Evolutionary conservation across 2,329 filamentous ascomycete species (phyloP).

Genomic region (Zasmidium angulare): DNA sequence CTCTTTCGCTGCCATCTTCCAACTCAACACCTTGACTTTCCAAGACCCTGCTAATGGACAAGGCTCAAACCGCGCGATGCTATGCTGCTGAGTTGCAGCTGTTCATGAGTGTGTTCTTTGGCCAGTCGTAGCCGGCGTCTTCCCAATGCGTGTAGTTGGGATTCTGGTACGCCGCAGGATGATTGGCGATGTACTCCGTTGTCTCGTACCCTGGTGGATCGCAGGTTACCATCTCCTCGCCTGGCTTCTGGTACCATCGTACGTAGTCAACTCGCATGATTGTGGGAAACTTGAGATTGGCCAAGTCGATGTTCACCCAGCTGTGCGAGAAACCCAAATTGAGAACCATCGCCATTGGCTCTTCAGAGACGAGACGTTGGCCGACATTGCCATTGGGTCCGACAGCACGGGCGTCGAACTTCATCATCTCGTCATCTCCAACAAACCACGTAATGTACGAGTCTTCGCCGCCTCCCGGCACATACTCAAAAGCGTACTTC

Average conservation of each 20-base stretch:
- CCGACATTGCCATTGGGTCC: slow-evolving; percentile 56
- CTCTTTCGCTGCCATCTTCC: neutral
- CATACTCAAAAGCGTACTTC: slow-evolving; percentile 57
- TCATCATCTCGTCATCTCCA: slow-evolving; percentile 52
- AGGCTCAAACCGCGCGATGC: neutral
- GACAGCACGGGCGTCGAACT: slow-evolving; percentile 53
- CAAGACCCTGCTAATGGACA: slow-evolving; percentile 1
- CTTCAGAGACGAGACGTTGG: slow-evolving; percentile 50
- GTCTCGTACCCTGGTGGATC: slow-evolving; percentile 56
- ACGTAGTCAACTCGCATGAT: slow-evolving; percentile 58
- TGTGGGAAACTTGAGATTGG: slow-evolving; percentile 49
- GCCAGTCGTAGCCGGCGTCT: slow-evolving; percentile 40
- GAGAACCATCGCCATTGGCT: slow-evolving; percentile 56
- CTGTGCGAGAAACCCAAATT: slow-evolving; percentile 54
- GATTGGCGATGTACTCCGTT: slow-evolving; percentile 51
- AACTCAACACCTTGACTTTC: slow-evolving; percentile 3
- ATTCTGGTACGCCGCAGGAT: slow-evolving; percentile 50
- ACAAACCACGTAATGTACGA: slow-evolving; percentile 55
- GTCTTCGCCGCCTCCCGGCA: slow-evolving; percentile 47
- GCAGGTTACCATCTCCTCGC: slow-evolving; percentile 51
- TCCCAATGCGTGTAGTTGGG: slow-evolving; percentile 51
- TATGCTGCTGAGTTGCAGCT: slow-evolving; percentile 32
- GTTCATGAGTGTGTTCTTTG: slow-evolving; percentile 46
- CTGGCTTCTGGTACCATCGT: slow-evolving; percentile 53
- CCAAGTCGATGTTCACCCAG: slow-evolving; percentile 51